A percentile compares a stretch with the other conserved stretches of the same genome.
phyloP scores from a whole-genome alignment of 2,329 filamentous ascomycete species.

The Colletotrichum spaethianum region DNA sequence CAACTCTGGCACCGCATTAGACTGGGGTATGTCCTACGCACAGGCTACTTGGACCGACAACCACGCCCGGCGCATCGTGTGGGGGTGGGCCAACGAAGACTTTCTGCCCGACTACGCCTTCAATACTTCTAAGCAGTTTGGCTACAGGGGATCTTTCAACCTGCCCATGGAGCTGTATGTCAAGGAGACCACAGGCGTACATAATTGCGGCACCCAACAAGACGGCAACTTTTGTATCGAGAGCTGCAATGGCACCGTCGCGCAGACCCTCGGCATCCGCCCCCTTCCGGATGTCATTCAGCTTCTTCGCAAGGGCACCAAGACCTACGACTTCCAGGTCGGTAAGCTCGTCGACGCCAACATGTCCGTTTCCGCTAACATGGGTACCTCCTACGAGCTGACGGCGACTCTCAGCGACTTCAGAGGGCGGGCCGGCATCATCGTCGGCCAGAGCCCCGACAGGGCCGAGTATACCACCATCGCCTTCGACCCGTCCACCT shows the following conservation, averaged over 20 bases:
- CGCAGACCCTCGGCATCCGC: constrained; percentile 40
- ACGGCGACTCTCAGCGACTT: constrained; percentile 36
- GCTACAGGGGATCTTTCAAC: constrained; percentile 40
- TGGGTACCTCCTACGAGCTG: constrained; percentile 40
- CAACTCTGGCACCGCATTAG: constrained; percentile 37
- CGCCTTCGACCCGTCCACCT: constrained; percentile 30
- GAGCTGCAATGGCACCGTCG: constrained; percentile 27
- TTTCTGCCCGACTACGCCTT: constrained; percentile 14
- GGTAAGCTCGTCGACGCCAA: constrained; percentile 24
- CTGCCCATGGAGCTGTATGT: constrained; percentile 41
- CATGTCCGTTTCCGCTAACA: constrained; percentile 17
- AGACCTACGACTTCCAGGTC: constrained; percentile 21
- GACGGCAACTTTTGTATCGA: constrained; percentile 39
- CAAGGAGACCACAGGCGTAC: constrained; percentile 38
- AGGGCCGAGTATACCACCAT: constrained; percentile 38
- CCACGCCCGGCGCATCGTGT: constrained; percentile 37
- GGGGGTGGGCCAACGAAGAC: constrained; percentile 42
- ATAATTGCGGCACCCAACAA: constrained; percentile 35
- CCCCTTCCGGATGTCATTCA: constrained; percentile 38
- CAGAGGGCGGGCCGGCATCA: constrained; percentile 31
- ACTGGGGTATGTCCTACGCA: constrained; percentile 42
- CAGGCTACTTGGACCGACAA: constrained; percentile 40
- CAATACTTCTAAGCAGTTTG: constrained; percentile 36
- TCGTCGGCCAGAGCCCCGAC: constrained; percentile 41
- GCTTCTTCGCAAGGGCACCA: constrained; percentile 36